phyloP scores from a whole-genome alignment of 2,329 filamentous ascomycete genomes.

The Moelleriella libera region DNA sequence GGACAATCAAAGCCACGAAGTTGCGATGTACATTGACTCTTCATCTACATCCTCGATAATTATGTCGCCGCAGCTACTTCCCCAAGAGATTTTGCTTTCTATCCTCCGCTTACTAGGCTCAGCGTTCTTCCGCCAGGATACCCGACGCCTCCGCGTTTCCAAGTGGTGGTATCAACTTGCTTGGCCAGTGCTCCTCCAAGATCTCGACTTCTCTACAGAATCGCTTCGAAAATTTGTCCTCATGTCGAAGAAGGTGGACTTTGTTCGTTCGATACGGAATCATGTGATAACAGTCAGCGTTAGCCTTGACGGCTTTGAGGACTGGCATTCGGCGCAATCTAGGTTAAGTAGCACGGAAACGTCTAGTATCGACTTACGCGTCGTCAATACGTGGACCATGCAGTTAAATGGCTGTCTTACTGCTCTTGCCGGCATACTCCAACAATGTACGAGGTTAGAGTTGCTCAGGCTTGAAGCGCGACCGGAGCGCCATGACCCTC shows the following conservation, averaged over 20 bases:
- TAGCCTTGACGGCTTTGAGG: slow-evolving; percentile 2
- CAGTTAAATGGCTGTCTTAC: slow-evolving; percentile 1
- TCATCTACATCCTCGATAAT: too few species aligned
- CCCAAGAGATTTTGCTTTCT: slow-evolving; percentile 3
- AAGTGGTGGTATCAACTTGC: slow-evolving; percentile 4
- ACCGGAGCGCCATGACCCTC: slow-evolving; percentile 3
- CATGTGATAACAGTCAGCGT: slow-evolving; percentile 1
- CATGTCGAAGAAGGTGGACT: background rate
- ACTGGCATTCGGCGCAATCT: slow-evolving; percentile 2
- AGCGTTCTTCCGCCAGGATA: slow-evolving; percentile 4
- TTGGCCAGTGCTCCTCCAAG: slow-evolving; percentile 3
- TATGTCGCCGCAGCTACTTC: slow-evolving; percentile 3
- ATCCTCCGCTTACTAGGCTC: slow-evolving; percentile 4
- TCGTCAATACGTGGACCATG: slow-evolving; percentile 2
- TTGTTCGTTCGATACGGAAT: slow-evolving; percentile 1
- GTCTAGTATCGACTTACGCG: background rate
- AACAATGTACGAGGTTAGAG: slow-evolving; percentile 3
- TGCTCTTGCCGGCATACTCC: slow-evolving; percentile 3
- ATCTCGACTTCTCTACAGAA: slow-evolving; percentile 1
- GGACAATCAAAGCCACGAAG: too few species aligned
- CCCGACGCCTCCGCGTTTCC: slow-evolving; percentile 4
- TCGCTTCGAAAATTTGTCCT: slow-evolving; percentile 1
- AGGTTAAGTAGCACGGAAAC: background rate
- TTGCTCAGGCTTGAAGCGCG: slow-evolving; percentile 3
- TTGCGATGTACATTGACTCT: too few species aligned